Conservation (phyloP, 352 stramenopile genomes). For the Phytopythium cucurbitacearum region DNA sequence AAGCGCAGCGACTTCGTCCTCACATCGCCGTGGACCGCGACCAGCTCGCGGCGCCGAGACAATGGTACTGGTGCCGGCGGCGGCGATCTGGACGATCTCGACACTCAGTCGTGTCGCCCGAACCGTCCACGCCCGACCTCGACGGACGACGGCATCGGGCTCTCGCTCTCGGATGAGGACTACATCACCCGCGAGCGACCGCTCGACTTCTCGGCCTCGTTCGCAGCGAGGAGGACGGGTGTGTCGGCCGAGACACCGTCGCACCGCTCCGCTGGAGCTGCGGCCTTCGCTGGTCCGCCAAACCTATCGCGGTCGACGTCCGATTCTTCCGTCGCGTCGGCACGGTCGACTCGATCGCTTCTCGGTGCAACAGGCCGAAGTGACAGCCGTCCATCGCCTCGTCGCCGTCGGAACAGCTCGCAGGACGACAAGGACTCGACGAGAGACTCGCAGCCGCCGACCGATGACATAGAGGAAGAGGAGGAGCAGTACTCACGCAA, state of each 20-base stretch:
- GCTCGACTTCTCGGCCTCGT: conserved; percentile 6
- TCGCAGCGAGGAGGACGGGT: conserved; percentile 3
- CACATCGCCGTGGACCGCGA: conserved; percentile 34
- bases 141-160: conserved; percentile 20
- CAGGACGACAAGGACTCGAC: not conserved
- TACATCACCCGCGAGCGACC: conserved; percentile 59
- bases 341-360: conserved; percentile 3
- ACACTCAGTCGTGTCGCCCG: not conserved
- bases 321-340: conserved; percentile 13
- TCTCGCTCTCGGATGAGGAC: conserved; percentile 65
- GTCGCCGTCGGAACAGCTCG: not conserved
- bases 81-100: conserved; percentile 2
- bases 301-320: conserved; percentile 13
- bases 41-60: conserved; percentile 4
- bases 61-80: not conserved
- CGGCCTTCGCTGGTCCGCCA: not conserved
- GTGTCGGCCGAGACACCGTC: conserved; percentile 8
- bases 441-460: not conserved
- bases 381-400: not conserved
- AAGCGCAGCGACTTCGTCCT: conserved; percentile 37
- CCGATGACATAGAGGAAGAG: not conserved
- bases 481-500: conserved; percentile 9
- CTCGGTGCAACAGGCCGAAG: not conserved
- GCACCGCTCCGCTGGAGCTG: conserved; percentile 1
- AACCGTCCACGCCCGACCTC: too few species aligned